Base-by-base conservation (phyloP, 805 yeast genomes). In the Yarrowia sp. region DNA sequence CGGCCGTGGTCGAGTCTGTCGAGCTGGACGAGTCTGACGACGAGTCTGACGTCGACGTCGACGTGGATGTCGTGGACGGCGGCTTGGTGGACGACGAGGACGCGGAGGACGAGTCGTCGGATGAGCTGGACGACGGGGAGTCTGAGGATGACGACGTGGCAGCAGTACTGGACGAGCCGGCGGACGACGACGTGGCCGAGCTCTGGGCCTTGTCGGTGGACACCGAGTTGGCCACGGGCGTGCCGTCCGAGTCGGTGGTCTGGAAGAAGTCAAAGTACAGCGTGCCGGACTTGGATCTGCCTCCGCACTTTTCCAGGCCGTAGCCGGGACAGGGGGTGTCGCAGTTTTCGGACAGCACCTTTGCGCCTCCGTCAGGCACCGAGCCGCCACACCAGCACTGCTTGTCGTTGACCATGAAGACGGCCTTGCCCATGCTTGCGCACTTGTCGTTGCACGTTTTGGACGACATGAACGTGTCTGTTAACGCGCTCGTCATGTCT, bases 371-470 rank as follows among this genome's bases (percentile, higher is more conserved):
- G 3, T 79, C 71, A 10, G 82, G 77, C 1, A 74, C 65, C 0
- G 76, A 67, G 70, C 81, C 76, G 28, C 93, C 93, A 74, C 96
- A 89, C 71, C 82, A 88, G 74, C 96, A 89, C 19, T 74, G 73
- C 26, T 78, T 70, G 9, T 91, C 90, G 59, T 79, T 74, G 35
- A 41, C 16, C 24, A 43, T 17, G 22, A 58, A 58, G 14, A 54
- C 21, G 36, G 61, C 46, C 46, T 38, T 24, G 46, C 61, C 61
- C 61, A 17, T 33, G 26, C 3, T 3, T 26, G 35, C 10, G 46
- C 61, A 54, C 19, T 11, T 46, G 21, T 36, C 26, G 46, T 54
- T 54, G 35, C 61, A 54, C 35, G 35, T 9, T 32, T 54, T 38
- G 46, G 61, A 36, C 24, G 61, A 54, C 61, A 54, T 54, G 46